These are phyloP conservation scores for Sugiyamaella neomexicana DNA, from an alignment of 1,139 yeast genomes.

Conservation along the genomic window DNA sequence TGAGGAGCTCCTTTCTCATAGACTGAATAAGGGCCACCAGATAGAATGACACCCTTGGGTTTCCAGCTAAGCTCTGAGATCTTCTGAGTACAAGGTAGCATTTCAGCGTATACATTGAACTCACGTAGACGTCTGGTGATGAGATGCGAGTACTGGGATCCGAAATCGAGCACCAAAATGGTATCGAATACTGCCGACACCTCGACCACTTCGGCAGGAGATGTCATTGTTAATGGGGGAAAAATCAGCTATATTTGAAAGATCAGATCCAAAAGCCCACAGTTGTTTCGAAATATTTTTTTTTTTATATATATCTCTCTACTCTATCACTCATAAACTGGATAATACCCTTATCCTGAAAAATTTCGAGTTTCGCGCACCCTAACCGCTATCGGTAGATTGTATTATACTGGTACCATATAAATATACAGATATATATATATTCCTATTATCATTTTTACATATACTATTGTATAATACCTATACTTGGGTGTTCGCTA, in stretches of 20 bases:
- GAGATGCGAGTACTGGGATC: conserved; percentile 96
- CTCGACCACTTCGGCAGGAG: conserved; percentile 31
- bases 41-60: conserved; percentile 93
- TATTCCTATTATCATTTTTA: no score
- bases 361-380: conserved; percentile 1
- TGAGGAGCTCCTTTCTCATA: conserved; percentile 95
- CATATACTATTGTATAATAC: no score
- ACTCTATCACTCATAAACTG: not conserved
- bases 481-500: no score
- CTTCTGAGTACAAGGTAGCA: conserved; percentile 98
- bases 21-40: conserved; percentile 98
- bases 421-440: no score
- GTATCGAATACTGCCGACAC: conserved; percentile 91
- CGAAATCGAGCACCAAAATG: conserved; percentile 94
- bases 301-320: not conserved
- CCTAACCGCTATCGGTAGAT: conserved; percentile 14
- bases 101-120: conserved; percentile 96
- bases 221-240: conserved; percentile 1
- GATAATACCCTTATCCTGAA: conserved; percentile 3
- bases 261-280: no score
- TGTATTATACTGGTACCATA: no score
- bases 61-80: conserved; percentile 88
- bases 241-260: not conserved
- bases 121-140: conserved; percentile 98
- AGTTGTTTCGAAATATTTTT: not conserved